These are phyloP conservation scores for Diaporthe capsici DNA, from an alignment of 2,329 filamentous ascomycete species.

Conservation along the genomic window DNA sequence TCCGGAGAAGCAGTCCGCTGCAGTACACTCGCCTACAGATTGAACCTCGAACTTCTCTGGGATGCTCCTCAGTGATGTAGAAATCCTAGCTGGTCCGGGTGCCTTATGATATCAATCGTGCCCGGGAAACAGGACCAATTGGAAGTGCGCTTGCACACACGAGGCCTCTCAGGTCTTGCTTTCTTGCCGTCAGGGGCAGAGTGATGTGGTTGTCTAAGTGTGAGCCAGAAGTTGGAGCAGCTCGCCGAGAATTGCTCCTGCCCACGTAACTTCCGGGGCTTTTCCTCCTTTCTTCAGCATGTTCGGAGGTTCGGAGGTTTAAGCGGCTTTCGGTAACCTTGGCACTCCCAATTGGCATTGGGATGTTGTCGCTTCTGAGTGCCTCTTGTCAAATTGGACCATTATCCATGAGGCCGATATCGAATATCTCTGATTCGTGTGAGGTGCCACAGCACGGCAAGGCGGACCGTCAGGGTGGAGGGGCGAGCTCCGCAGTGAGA, in stretches of 20 bases:
- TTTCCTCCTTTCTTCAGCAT: not conserved
- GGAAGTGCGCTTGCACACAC: not conserved
- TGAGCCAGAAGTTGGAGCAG: not conserved
- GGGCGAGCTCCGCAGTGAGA: constrained; percentile 10
- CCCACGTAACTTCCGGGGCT: not conserved
- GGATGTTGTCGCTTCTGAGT: not conserved
- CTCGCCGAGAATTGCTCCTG: not conserved
- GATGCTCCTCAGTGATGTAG: not conserved
- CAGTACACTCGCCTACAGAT: not conserved
- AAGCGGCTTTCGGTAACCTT: not conserved
- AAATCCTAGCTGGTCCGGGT: not conserved
- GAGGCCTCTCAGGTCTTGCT: not conserved
- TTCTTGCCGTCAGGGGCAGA: not conserved
- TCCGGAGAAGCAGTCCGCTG: not conserved
- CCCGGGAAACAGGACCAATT: not conserved
- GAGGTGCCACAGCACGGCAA: not conserved
- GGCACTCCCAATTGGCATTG: not conserved
- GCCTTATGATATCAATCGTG: not conserved
- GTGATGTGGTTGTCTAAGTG: not conserved
- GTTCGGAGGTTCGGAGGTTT: not conserved
- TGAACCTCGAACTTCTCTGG: too few relatives aligned
- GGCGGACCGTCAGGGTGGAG: constrained; percentile 6
- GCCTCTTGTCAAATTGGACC: not conserved
- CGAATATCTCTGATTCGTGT: not conserved
- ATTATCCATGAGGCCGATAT: not conserved